Evolutionary conservation across 2,329 filamentous ascomycete species (phyloP).

Genomic region (Pseudogymnoascus sp.): DNA sequence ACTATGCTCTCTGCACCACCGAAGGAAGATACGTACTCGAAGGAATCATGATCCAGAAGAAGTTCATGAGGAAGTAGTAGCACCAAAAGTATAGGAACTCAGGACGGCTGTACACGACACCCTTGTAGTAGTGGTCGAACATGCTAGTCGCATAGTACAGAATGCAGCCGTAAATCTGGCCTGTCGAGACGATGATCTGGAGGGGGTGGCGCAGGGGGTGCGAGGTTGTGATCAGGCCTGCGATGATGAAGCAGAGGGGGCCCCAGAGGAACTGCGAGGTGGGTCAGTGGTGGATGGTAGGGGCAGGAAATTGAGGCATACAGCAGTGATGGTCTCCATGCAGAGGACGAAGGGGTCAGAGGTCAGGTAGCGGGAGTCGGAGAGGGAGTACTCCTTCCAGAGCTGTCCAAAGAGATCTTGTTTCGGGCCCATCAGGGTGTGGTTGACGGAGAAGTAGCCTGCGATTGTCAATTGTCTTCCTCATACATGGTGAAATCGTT

Average conservation of each 20-base stretch:
- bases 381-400: constrained; percentile 52
- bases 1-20: neutral
- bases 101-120: constrained; percentile 47
- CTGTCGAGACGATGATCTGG: constrained; percentile 35
- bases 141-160: constrained; percentile 56
- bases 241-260: constrained; percentile 47
- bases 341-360: constrained; percentile 46
- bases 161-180: constrained; percentile 45
- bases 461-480: neutral
- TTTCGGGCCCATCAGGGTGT: constrained; percentile 33
- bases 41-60: constrained; percentile 54
- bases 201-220: constrained; percentile 42
- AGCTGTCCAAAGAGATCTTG: constrained; percentile 43
- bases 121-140: constrained; percentile 40
- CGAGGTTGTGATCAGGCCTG: constrained; percentile 37
- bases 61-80: constrained; percentile 56
- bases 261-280: constrained; percentile 45
- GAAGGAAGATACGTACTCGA: constrained; percentile 35
- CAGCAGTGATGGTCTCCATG: constrained; percentile 48
- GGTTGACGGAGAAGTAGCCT: constrained; percentile 43
- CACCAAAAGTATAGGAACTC: constrained; percentile 56
- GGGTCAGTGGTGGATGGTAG: neutral
- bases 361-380: constrained; percentile 49
- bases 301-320: constrained; percentile 13
- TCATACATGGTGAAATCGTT: neutral